Evolutionary conservation across 805 yeast genomes (phyloP).

Genomic region (Cyberlindnera petersonii): DNA sequence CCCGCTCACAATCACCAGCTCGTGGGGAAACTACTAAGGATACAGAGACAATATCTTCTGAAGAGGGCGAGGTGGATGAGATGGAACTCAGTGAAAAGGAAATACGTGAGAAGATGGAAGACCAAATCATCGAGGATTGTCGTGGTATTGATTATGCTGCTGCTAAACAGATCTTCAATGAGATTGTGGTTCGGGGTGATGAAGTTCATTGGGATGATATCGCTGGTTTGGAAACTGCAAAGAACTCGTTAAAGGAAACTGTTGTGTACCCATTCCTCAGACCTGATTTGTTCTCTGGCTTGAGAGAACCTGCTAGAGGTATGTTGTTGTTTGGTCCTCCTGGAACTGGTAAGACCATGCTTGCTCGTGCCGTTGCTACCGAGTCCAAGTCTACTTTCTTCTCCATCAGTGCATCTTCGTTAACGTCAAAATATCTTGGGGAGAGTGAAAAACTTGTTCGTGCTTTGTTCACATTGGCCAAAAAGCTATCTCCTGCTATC

Average conservation of each 20-base stretch:
- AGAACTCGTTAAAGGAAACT: conserved; percentile 84
- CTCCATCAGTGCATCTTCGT: conserved; percentile 84
- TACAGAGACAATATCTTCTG: conserved; percentile 24
- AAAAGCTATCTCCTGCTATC: conserved; percentile 85
- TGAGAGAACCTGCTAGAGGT: conserved; percentile 94
- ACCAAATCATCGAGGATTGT: conserved; percentile 30
- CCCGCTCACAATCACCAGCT: conserved; percentile 23
- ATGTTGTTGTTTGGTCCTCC: conserved; percentile 97
- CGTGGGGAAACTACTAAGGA: conserved; percentile 19
- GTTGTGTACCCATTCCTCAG: conserved; percentile 94
- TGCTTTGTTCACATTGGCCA: conserved; percentile 82
- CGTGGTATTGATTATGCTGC: conserved; percentile 75
- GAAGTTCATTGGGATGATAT: conserved; percentile 95
- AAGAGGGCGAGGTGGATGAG: conserved; percentile 20
- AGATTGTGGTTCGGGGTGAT: conserved; percentile 87
- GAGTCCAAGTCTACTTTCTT: conserved; percentile 93
- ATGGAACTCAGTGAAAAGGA: conserved; percentile 27
- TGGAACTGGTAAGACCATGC: conserved; percentile 97
- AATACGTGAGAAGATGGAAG: conserved; percentile 28
- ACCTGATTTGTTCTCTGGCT: conserved; percentile 87
- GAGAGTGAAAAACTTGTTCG: conserved; percentile 91
- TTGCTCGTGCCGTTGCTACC: conserved; percentile 96
- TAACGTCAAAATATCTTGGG: conserved; percentile 76
- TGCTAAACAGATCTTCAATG: conserved; percentile 82
- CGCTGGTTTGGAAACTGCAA: conserved; percentile 88